Evolutionary conservation across 169 alveolate species (phyloP).

Genomic region (Plasmodium cynomolgi): DNA sequence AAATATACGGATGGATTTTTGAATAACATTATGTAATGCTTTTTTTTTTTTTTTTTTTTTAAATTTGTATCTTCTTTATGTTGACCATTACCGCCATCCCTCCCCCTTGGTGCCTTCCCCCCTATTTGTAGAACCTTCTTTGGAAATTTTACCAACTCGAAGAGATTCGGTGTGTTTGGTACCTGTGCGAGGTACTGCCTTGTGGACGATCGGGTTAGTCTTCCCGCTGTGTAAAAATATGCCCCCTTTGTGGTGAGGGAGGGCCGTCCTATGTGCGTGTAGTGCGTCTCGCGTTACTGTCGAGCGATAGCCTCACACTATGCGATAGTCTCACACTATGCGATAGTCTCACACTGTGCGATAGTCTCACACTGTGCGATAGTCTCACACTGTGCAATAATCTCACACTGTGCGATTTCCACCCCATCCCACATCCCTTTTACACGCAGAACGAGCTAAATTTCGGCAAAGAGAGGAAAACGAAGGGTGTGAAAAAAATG

Average conservation of each 20-base stretch:
- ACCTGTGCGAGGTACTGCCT: slow-evolving; percentile 46
- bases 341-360: neutral
- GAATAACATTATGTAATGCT: slow-evolving; percentile 40
- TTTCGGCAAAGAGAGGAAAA: neutral
- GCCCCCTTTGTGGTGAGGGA: neutral
- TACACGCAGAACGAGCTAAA: neutral
- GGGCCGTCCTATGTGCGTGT: neutral
- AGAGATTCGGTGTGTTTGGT: slow-evolving; percentile 1
- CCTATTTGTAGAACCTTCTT: slow-evolving; percentile 24
- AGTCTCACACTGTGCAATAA: too few relatives aligned
- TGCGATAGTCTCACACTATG: too few relatives aligned
- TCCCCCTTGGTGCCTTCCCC: neutral
- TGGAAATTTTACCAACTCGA: slow-evolving; percentile 35
- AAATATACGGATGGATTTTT: slow-evolving; percentile 55
- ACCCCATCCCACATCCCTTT: neutral
- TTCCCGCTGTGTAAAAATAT: neutral
- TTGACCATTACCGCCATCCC: neutral
- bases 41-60: neutral
- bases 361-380: neutral
- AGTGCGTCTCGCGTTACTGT: neutral
- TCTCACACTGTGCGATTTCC: neutral
- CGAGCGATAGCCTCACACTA: neutral
- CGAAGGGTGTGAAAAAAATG: neutral
- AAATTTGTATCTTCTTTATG: neutral
- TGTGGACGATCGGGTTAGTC: slow-evolving; percentile 42